Conservation (phyloP, 352 stramenopile species). For the Phytopythium montanum region DNA sequence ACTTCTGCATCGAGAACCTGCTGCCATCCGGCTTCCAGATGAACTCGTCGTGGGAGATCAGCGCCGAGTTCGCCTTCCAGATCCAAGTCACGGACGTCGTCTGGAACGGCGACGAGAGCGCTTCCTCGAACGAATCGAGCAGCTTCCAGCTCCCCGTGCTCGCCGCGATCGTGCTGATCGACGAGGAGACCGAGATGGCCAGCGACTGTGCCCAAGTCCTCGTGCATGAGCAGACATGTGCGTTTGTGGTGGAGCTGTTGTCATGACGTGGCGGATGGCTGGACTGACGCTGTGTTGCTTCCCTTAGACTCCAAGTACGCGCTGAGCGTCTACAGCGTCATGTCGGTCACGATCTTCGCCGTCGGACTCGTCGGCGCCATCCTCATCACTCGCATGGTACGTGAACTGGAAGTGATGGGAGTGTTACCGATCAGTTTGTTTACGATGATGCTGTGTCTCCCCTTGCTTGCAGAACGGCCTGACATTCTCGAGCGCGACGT, state of each 20-base stretch:
- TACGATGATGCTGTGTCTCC: neutral
- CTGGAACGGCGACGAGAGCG: conserved; percentile 28
- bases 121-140: conserved; percentile 15
- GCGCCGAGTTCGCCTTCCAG: conserved; percentile 68
- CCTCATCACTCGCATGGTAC: conserved; percentile 80
- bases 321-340: conserved; percentile 84
- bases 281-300: conserved; percentile 10
- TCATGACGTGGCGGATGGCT: neutral
- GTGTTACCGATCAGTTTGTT: neutral
- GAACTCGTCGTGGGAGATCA: conserved; percentile 69
- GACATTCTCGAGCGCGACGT: conserved; percentile 63
- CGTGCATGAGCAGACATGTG: conserved; percentile 60
- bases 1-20: conserved; percentile 52
- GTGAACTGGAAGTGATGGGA: neutral
- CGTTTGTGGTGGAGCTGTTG: conserved; percentile 12
- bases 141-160: conserved; percentile 43
- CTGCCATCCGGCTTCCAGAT: conserved; percentile 51
- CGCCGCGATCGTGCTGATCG: conserved; percentile 57
- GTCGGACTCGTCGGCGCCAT: conserved; percentile 69
- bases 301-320: conserved; percentile 50
- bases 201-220: conserved; percentile 70
- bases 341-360: conserved; percentile 82
- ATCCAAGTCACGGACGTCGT: conserved; percentile 54
- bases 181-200: conserved; percentile 43
- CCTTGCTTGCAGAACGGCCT: conserved; percentile 77